Evolutionary conservation across 176 grass and related monocot genomes (phyloP).

Genomic region (Carex cristatella): DNA sequence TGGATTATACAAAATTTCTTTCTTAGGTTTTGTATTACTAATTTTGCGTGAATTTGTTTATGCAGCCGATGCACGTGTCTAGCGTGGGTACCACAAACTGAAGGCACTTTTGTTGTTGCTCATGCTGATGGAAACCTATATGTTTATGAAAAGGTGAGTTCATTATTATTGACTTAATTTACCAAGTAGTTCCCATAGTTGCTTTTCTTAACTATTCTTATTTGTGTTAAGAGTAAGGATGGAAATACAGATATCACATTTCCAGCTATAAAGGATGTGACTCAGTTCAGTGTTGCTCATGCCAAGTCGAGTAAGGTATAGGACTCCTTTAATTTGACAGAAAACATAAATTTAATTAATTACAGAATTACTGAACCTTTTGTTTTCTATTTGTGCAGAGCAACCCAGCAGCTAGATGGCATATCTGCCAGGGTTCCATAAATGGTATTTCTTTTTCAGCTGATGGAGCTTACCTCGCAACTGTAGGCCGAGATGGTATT

Average conservation of each 20-base stretch:
- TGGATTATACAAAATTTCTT: background rate
- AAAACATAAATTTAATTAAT: background rate
- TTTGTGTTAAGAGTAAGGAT: slow-evolving; percentile 76
- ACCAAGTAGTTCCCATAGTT: slow-evolving; percentile 8
- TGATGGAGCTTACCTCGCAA: slow-evolving; percentile 76
- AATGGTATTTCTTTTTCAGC: slow-evolving; percentile 85
- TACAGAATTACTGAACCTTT: slow-evolving; percentile 13
- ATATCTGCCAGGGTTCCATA: slow-evolving; percentile 89
- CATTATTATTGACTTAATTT: slow-evolving; percentile 15
- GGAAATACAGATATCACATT: slow-evolving; percentile 85
- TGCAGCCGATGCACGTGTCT: slow-evolving; percentile 83
- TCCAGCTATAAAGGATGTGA: slow-evolving; percentile 77
- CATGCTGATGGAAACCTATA: slow-evolving; percentile 89
- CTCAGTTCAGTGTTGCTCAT: slow-evolving; percentile 73
- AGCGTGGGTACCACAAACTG: slow-evolving; percentile 72
- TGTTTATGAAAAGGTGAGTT: slow-evolving; percentile 90
- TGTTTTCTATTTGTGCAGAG: slow-evolving; percentile 46
- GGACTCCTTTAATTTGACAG: background rate
- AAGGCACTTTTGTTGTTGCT: slow-evolving; percentile 84
- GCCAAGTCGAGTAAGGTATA: slow-evolving; percentile 89
- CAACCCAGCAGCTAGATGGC: slow-evolving; percentile 90
- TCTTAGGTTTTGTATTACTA: background rate
- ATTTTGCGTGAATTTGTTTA: slow-evolving; percentile 8
- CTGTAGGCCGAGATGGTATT: slow-evolving; percentile 92
- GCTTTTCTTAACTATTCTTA: slow-evolving; percentile 14